phyloP scores from a whole-genome alignment of 2,329 filamentous ascomycete genomes.

The Botrytis fragariae region DNA sequence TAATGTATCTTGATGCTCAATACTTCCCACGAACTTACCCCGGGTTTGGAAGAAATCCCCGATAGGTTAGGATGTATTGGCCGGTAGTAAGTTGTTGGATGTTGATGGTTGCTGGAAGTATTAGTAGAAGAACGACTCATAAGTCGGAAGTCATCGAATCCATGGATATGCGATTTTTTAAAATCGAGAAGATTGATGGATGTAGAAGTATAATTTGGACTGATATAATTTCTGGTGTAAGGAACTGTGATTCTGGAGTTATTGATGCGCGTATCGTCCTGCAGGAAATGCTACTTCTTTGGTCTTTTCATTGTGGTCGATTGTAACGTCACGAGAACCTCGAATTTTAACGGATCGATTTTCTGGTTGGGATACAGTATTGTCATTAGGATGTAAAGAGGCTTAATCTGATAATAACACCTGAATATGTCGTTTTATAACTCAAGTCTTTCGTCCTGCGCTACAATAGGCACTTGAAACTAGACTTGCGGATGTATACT shows the following conservation, averaged over 20 bases:
- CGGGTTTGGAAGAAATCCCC: neutral
- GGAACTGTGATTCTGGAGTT: neutral
- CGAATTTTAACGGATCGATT: neutral
- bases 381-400: neutral
- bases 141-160: neutral
- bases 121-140: neutral
- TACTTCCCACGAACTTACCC: no score
- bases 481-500: neutral
- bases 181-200: neutral
- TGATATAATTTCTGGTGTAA: no score
- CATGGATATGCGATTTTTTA: neutral
- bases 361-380: no score
- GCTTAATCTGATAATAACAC: neutral
- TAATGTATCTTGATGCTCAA: neutral
- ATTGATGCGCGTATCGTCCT: neutral
- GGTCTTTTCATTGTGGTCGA: neutral
- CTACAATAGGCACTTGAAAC: neutral
- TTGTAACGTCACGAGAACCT: neutral
- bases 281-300: neutral
- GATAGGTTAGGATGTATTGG: neutral
- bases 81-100: neutral
- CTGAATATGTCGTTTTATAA: neutral
- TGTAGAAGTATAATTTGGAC: neutral
- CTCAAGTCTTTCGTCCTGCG: neutral
- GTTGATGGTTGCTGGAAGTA: neutral